Evolutionary conservation across 225 moss, liverwort and hornwort species (phyloP).

Genomic region (Lunularia cruciata): DNA sequence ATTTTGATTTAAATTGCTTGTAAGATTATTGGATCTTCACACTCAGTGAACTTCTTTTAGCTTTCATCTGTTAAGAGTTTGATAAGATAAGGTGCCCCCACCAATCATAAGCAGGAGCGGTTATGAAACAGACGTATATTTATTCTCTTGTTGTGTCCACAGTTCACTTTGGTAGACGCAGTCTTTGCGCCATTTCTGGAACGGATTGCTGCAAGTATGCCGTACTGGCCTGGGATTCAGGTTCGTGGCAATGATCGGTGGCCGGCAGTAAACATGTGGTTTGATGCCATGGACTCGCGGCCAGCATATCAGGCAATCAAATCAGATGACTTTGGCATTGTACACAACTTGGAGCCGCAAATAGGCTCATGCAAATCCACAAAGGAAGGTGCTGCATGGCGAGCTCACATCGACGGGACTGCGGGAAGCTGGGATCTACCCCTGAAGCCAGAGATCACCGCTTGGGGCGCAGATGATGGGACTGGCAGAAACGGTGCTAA

Average conservation of each 20-base stretch:
- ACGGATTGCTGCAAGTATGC: conserved; percentile 79
- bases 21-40: too few species aligned
- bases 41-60: too few species aligned
- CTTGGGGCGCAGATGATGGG: conserved; percentile 85
- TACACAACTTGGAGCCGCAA: conserved; percentile 76
- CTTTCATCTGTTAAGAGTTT: too few species aligned
- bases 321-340: conserved; percentile 77
- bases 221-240: conserved; percentile 67
- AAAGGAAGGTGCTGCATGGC: conserved; percentile 51
- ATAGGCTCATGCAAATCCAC: conserved; percentile 56
- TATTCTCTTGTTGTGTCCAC: conserved; percentile 22
- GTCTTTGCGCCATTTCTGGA: conserved; percentile 80
- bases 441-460: conserved; percentile 64
- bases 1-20: too few species aligned
- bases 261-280: conserved; percentile 75
- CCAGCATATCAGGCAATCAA: conserved; percentile 77
- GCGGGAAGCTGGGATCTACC: conserved; percentile 80
- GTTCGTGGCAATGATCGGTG: conserved; percentile 60
- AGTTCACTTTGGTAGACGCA: conserved; percentile 78
- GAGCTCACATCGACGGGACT: conserved; percentile 64
- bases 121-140: too few species aligned
- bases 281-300: conserved; percentile 75
- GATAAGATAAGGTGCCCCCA: too few species aligned
- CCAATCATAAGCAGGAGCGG: too few species aligned
- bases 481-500: conserved; percentile 56